Evolutionary conservation across 2,329 filamentous ascomycete species (phyloP), one percentile per base, ranked within the genome.

Genomic region (Cercospora janseana): DNA sequence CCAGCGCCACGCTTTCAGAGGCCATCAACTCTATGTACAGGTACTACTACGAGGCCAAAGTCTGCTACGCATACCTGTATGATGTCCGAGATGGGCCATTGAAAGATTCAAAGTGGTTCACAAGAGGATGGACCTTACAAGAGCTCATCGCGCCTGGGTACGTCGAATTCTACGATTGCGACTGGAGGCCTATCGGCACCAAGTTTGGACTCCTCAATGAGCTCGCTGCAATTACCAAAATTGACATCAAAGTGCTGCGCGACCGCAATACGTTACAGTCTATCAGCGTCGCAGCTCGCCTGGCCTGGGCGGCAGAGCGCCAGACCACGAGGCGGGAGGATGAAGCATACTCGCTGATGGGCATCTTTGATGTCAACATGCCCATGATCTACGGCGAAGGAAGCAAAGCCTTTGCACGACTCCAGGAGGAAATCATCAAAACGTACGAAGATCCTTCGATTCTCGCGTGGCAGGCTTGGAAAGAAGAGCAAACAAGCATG

Each of bases 1-100:
- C 61, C 49, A 66, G 61, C 35, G 57, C 67, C 0, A 69, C 71
- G 57, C 57, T 72, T 1, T 64, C 64, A 1, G 64, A 70, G 46
- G 64, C 67, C 4, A 69, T 60, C 37, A 59, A 60, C 18, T 57
- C 51, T 6, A 62, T 61, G 59, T 62, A 59, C 38, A 38, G 54
- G 10, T 72, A 68, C 66, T 71, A 72, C 51, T 55, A 57, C 7
- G 54, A 65, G 13, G 63, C 69, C 2, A 52, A 55, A n/a, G 52
- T 58, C 6, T 72, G 69, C 49, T 71, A 70, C 50, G 68, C 61
- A 12, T 70, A 60, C 41, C 56, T 70, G 3, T 43, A 32, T 8
- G 49, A 52, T 32, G 48, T 60, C 5, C 47, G 49, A 1, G 8
- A 16, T 16, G 41, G 37, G 3, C 28, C 41, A 10, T 28, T 57